Evolutionary conservation across 805 yeast species (phyloP), one percentile per base, ranked within the genome.

Genomic region (Lachancea sp.): DNA sequence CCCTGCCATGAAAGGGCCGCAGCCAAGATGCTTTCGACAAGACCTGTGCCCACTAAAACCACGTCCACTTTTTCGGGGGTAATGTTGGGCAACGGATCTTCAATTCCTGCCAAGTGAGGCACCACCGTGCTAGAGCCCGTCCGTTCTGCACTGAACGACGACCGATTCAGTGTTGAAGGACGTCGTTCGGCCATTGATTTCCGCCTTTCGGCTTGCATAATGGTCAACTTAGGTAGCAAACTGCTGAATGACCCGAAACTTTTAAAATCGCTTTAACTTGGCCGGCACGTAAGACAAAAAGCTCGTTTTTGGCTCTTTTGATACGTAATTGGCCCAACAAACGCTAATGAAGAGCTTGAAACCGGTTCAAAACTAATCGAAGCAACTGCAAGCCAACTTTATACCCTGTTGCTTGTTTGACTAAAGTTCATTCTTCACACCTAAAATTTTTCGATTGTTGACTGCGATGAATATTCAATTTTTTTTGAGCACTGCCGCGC

Each of bases 1-100:
- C 99, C 99, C 56, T 88, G 96, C 98, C 99, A 93, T 11, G 97
- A 84, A 38, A 93, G 72, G 0, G 97, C 91, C 11, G 97, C 95
- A 0, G 98, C 96, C 40, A 89, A 66, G 11, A 93, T 81, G 53
- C 88, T 79, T 63, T 93, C 96, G 2, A 81, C 82, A 35, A 93
- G 71, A 3, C 98, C 98, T 0, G 99, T 91, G 31, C 99, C 99
- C 51, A 85, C 79, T 45, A 93, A 85, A 26, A 93, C 72, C 12
- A 93, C 95, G 60, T 93, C 99, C 54, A 88, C 86, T 49, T 81
- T 69, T 25, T 82, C 86, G 6, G 93, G 80, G 30, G 78, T 74
- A 2, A 66, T 56, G 17, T 69, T 70, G 16, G 81, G 82, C 27
- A 77, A 66, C 2, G 95, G 91, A 51, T 82, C 81, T 57, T 85